Conservation (phyloP, 1,284 basidiomycete genomes). For the Apiotrichum laibachii region DNA sequence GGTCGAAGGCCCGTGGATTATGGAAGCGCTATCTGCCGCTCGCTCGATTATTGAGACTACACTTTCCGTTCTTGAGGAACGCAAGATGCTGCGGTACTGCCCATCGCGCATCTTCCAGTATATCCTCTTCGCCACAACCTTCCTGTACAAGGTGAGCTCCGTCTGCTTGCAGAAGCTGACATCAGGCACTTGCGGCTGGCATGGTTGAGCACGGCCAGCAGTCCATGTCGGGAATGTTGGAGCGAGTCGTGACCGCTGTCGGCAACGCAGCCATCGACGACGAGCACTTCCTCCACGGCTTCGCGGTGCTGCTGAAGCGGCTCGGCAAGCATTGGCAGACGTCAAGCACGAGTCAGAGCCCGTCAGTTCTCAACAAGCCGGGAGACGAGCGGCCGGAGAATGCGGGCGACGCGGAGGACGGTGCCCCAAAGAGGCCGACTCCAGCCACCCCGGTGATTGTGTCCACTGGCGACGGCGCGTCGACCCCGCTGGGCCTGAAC, state of each 20-base stretch:
- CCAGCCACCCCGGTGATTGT: background rate
- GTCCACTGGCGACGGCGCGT: too few species aligned
- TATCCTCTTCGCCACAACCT: constrained; percentile 19
- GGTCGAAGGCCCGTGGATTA: constrained; percentile 20
- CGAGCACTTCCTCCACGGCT: constrained; percentile 18
- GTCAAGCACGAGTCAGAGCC: background rate
- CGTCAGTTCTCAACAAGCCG: constrained; percentile 1
- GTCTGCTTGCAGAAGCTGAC: background rate
- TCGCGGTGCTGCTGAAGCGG: constrained; percentile 12
- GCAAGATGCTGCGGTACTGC: constrained; percentile 11
- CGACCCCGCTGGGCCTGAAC: background rate
- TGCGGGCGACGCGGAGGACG: background rate
- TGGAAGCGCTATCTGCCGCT: constrained; percentile 16
- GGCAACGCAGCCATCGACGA: constrained; percentile 15
- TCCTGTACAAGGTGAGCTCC: constrained; percentile 18
- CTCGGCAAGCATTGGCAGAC: constrained; percentile 19
- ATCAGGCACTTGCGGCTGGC: constrained; percentile 13
- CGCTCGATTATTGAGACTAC: constrained; percentile 17
- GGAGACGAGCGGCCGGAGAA: background rate
- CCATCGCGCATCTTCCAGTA: constrained; percentile 18
- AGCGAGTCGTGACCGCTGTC: constrained; percentile 10
- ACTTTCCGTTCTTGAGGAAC: constrained; percentile 13
- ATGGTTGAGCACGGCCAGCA: constrained; percentile 19
- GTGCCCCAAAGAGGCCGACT: background rate
- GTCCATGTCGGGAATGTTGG: constrained; percentile 8